Percentiles rank a stretch among this genome's conserved stretches.
Conservation (phyloP, 345 rosid species). For the Populus ilicifolia region DNA sequence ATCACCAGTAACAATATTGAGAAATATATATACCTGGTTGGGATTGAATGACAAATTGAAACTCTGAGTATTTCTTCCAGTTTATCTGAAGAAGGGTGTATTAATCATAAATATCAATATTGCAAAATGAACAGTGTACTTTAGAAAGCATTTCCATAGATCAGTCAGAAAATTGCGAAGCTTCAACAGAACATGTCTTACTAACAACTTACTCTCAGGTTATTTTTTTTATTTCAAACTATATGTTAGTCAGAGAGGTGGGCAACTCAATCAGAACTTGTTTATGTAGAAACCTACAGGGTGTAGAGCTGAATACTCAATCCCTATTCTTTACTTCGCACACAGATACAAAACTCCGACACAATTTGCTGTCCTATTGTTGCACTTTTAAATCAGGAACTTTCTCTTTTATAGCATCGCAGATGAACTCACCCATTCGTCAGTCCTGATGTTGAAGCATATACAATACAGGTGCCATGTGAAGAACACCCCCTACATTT, state of each 20-base stretch:
- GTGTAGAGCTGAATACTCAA: background rate
- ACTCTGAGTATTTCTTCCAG: slow-evolving; percentile 64
- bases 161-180: background rate
- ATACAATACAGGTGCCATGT: slow-evolving; percentile 61
- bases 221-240: too few species aligned
- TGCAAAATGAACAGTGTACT: background rate
- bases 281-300: too few species aligned
- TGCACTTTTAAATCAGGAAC: background rate
- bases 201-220: background rate
- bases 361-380: too few species aligned
- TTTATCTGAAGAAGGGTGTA: slow-evolving; percentile 36
- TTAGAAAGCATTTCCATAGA: background rate
- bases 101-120: background rate
- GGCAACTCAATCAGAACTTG: too few species aligned
- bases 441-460: slow-evolving; percentile 59
- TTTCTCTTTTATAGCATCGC: background rate
- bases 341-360: background rate
- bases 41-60: slow-evolving; percentile 31
- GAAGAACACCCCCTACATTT: slow-evolving; percentile 41
- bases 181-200: background rate
- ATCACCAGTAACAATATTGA: background rate
- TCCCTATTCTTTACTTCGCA: background rate
- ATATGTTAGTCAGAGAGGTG: too few species aligned
- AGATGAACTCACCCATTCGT: slow-evolving; percentile 61
- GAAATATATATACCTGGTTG: slow-evolving; percentile 34